Evolutionary conservation across 352 stramenopile species (phyloP).

Genomic region (Globisporangium alternatum): DNA sequence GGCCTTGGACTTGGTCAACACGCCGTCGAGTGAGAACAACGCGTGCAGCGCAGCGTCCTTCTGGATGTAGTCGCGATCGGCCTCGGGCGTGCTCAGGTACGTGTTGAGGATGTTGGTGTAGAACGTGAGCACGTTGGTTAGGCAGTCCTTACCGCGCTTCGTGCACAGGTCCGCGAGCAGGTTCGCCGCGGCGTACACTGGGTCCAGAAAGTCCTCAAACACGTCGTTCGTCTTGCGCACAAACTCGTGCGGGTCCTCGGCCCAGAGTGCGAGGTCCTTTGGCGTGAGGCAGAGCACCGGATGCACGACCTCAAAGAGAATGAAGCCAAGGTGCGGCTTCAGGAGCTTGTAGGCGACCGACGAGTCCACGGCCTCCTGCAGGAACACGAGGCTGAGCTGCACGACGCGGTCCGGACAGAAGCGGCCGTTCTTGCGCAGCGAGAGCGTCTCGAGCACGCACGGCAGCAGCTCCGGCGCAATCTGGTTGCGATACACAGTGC

Average conservation of each 20-base stretch:
- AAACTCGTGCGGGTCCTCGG: slow-evolving; percentile 97
- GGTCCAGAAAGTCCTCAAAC: slow-evolving; percentile 97
- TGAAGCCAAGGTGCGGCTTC: slow-evolving; percentile 96
- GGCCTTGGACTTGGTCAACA: slow-evolving; percentile 93
- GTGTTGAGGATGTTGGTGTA: slow-evolving; percentile 92
- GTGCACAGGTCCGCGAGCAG: slow-evolving; percentile 94
- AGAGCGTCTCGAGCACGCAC: slow-evolving; percentile 89
- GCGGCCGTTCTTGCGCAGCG: slow-evolving; percentile 90
- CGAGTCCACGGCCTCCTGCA: slow-evolving; percentile 94
- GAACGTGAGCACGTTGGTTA: slow-evolving; percentile 89
- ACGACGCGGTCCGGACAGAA: slow-evolving; percentile 97
- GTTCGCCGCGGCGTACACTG: slow-evolving; percentile 92
- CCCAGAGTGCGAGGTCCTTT: slow-evolving; percentile 94
- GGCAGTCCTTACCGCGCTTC: slow-evolving; percentile 93
- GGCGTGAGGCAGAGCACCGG: slow-evolving; percentile 92
- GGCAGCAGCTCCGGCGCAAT: slow-evolving; percentile 86
- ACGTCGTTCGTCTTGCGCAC: slow-evolving; percentile 97
- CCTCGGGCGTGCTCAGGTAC: slow-evolving; percentile 73
- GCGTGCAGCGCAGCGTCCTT: slow-evolving; percentile 95
- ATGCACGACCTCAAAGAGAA: slow-evolving; percentile 97
- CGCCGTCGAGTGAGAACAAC: slow-evolving; percentile 91
- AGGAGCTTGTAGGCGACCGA: slow-evolving; percentile 96
- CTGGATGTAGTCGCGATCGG: slow-evolving; percentile 92
- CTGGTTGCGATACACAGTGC: slow-evolving; percentile 91
- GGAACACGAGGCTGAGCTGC: slow-evolving; percentile 92